Evolutionary conservation across 2,329 filamentous ascomycete species (phyloP).

Genomic region (Beauveria asiatica): DNA sequence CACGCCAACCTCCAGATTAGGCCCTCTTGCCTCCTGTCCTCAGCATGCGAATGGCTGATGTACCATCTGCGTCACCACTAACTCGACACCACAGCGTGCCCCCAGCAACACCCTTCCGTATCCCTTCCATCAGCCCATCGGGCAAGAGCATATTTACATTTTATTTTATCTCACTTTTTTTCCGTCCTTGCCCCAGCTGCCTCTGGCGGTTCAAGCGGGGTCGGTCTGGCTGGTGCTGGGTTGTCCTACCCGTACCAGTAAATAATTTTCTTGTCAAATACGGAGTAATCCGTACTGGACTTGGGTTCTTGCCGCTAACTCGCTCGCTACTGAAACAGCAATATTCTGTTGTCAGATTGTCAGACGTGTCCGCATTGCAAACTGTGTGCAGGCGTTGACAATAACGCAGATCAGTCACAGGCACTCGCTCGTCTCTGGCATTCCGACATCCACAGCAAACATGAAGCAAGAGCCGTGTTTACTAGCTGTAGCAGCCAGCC

Average conservation of each 20-base stretch:
- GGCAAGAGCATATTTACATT: neutral
- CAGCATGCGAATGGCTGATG: slow-evolving; percentile 5
- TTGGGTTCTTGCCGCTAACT: neutral
- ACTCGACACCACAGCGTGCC: neutral
- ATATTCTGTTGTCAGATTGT: neutral
- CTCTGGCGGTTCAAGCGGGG: neutral
- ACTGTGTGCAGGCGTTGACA: neutral
- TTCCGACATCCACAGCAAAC: slow-evolving; percentile 4
- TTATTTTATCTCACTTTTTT: neutral
- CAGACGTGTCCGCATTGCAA: neutral
- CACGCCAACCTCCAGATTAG: slow-evolving; percentile 9
- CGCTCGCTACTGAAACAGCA: neutral
- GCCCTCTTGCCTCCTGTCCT: neutral
- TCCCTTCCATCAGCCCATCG: slow-evolving; percentile 1
- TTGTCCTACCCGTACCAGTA: too few species aligned
- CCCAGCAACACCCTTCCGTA: neutral
- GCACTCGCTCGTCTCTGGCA: neutral
- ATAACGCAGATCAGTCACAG: neutral
- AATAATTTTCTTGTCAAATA: neutral
- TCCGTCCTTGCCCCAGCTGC: neutral
- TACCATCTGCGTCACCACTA: neutral
- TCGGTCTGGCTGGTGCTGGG: neutral
- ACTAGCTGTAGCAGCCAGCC: neutral
- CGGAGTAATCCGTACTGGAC: too few species aligned
- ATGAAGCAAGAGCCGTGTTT: neutral